Base-by-base conservation (phyloP, 202 grass and related monocot genomes). In the Hordeum pubiflorum region DNA sequence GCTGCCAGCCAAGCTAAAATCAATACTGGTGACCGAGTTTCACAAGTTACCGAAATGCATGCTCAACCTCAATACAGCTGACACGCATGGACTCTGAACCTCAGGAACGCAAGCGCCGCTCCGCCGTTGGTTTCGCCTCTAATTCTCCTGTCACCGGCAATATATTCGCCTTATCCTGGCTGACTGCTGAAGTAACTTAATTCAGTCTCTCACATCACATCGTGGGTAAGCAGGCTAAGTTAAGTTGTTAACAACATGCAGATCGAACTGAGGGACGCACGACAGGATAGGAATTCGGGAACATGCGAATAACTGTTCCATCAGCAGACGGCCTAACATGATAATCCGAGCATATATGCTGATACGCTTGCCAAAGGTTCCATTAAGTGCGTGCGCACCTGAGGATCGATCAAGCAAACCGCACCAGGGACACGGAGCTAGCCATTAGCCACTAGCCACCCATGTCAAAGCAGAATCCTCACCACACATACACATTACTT, bases 271-370 rank as follows among this genome's bases (percentile, higher is more conserved):
- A 58, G 33, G 43, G 13, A 15, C 44, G 44, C 14, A 48, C 44
- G 44, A 17, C 13, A 48, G 44, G 44, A 48, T 48, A 11, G 41
- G 11, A 4, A 43, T 10, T 10, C 40, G 43, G 13, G 15, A 34
- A 44, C 77, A 74, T 80, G 23, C 27, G 84, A 68, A 75, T 75
- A 71, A 12, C 31, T 32, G 79, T 82, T 61, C 36, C 52, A 23
- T 82, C 84, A n/a, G 39, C 10, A 27, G 61, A 44, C 39, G 39
- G n/a, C 7, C 1, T n/a, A 76, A 14, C 68, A 75, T 52, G 68
- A 84, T 61, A 38, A 80, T 69, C 67, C 6, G 37, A 75, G 69
- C 75, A 88, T 46, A 67, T 88, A 69, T 83, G 26, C 77, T 24
- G 0, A 68, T 75, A 68, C 83, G 59, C 75, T 68, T 61, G 20